phyloP scores from a whole-genome alignment of 2,329 filamentous ascomycete species.

The Aureobasidium sp. region DNA sequence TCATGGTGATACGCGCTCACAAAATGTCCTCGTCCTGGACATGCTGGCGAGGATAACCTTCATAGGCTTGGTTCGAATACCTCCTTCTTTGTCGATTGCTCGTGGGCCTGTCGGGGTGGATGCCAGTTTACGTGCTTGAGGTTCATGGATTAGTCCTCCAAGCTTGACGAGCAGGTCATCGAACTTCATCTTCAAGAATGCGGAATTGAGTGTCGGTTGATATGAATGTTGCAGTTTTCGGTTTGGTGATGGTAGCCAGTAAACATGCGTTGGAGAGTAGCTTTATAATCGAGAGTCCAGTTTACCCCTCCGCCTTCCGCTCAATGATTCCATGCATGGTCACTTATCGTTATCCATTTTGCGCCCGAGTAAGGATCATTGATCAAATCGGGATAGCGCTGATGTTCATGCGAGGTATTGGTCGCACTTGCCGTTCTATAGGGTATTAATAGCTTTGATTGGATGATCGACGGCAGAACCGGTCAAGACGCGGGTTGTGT shows the following conservation, averaged over 20 bases:
- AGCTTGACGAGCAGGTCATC: not conserved
- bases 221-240: not conserved
- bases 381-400: not conserved
- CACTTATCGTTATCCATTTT: not conserved
- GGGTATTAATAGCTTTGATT: not conserved
- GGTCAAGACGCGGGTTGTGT: not conserved
- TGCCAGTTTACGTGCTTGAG: not conserved
- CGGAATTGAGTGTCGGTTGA: not conserved
- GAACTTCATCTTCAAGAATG: not conserved
- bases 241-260: not conserved
- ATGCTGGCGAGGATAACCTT: constrained; percentile 18
- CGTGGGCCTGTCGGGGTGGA: not conserved
- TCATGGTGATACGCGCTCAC: not conserved
- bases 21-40: constrained; percentile 19
- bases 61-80: constrained; percentile 16
- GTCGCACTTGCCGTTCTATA: not conserved
- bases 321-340: not conserved
- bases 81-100: constrained; percentile 1
- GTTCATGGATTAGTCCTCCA: not conserved
- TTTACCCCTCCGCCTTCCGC: not conserved
- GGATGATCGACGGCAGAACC: not conserved
- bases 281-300: not conserved
- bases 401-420: not conserved
- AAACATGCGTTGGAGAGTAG: not conserved
- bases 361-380: not conserved